Conservation (phyloP, 306 rosid genomes). For the Coriaria nepalensis region DNA sequence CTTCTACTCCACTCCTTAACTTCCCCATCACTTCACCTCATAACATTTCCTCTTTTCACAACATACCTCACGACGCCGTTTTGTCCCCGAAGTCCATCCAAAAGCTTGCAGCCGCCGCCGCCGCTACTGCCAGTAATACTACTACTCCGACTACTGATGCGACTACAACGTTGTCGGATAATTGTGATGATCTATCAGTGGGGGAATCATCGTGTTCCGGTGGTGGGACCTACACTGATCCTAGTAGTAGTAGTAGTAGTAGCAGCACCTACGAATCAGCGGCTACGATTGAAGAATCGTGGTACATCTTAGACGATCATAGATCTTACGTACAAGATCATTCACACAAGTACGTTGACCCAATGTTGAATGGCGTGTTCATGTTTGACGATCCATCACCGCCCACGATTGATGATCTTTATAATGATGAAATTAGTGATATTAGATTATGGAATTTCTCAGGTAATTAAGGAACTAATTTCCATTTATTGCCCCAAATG, state of each 20-base stretch:
- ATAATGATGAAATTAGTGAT: constrained; percentile 48
- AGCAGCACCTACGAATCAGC: constrained; percentile 12
- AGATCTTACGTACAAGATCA: background rate
- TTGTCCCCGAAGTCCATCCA: constrained; percentile 89
- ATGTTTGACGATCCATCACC: constrained; percentile 30
- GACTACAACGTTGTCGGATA: constrained; percentile 42
- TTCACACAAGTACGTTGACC: constrained; percentile 48
- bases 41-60: background rate
- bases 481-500: too few species aligned
- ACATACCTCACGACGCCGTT: constrained; percentile 11
- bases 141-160: constrained; percentile 21
- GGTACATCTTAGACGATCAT: constrained; percentile 40
- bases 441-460: constrained; percentile 77
- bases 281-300: constrained; percentile 52
- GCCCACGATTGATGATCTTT: constrained; percentile 28
- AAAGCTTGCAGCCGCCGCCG: constrained; percentile 51
- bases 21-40: constrained; percentile 33
- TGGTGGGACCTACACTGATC: background rate
- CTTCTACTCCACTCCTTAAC: constrained; percentile 48
- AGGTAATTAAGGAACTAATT: too few species aligned
- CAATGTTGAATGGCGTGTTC: constrained; percentile 30
- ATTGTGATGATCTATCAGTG: constrained; percentile 32
- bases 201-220: constrained; percentile 10
- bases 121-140: background rate
- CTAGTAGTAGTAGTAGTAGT: too few species aligned